A percentile compares a stretch with the other conserved stretches of the same genome.
These are phyloP conservation scores for Phoma sp. DNA, from an alignment of 2,329 filamentous ascomycete genomes.

Conservation along the genomic window DNA sequence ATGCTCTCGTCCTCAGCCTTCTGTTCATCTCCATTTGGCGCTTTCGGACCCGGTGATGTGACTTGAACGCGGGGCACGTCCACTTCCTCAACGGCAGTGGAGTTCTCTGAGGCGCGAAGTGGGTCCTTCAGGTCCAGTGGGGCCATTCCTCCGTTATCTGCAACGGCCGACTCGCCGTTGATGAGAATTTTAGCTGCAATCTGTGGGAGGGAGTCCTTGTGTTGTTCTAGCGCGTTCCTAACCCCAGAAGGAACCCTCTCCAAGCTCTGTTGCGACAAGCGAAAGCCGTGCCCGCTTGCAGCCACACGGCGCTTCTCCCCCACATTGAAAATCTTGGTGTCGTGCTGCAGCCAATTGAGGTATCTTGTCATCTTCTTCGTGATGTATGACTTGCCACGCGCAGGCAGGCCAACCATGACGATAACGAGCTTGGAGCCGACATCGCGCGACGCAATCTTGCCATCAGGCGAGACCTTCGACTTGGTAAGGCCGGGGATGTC, in stretches of 20 bases:
- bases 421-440: slow-evolving; percentile 96
- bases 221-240: slow-evolving; percentile 33
- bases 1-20: slow-evolving; percentile 61
- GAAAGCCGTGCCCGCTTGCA: slow-evolving; percentile 65
- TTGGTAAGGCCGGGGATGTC: slow-evolving; percentile 97
- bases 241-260: slow-evolving; percentile 38
- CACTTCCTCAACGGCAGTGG: slow-evolving; percentile 37
- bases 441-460: slow-evolving; percentile 90
- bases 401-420: slow-evolving; percentile 96
- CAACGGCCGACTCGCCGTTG: slow-evolving; percentile 60
- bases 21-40: slow-evolving; percentile 26
- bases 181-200: slow-evolving; percentile 65
- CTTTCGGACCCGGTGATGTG: slow-evolving; percentile 43
- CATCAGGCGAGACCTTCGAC: slow-evolving; percentile 94
- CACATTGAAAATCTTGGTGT: slow-evolving; percentile 96
- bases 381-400: slow-evolving; percentile 96
- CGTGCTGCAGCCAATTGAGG: slow-evolving; percentile 95
- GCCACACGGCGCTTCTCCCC: slow-evolving; percentile 87
- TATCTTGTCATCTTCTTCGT: slow-evolving; percentile 98
- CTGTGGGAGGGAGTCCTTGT: slow-evolving; percentile 40
- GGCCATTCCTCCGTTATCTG: slow-evolving; percentile 43
- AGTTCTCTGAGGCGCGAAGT: slow-evolving; percentile 30
- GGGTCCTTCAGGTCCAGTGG: slow-evolving; percentile 42
- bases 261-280: slow-evolving; percentile 42
- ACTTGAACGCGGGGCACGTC: slow-evolving; percentile 40